Evolutionary conservation across 1,284 basidiomycete genomes (phyloP), one percentile per base, ranked within the genome.

Genomic region (Rugosomyces carneus): DNA sequence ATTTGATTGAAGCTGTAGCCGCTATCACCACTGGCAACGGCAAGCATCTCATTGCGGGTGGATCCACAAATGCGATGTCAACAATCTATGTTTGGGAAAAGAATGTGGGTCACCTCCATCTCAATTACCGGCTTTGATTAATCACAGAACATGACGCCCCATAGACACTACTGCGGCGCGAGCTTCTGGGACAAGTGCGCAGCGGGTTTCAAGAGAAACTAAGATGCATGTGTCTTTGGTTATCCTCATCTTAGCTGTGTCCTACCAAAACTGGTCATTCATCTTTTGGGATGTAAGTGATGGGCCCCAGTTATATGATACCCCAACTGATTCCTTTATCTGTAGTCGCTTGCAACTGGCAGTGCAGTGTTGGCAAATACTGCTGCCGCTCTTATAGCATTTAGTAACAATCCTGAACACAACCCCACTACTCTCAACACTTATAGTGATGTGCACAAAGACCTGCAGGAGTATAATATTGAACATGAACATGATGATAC

Each of bases 31-130:
- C 40, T 8, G 42, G 41, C 26, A 15, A 19, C 26, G 29, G 37
- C 16, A 26, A 24, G 26, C 37, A 40, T 37, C 37, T 49, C n/a
- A 45, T 49, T 24, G 48, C 39, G 21, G 37, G 43, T 24, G 42
- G 38, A 10, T 3, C 29, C 4, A 3, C 29, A 3, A 31, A 31
- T 11, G 18, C 37, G 4, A 44, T 20, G 20, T 21, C 47, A 24
- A 34, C 13, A 16, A 40, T 44, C 27, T 49, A 45, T 32, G 5
- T 49, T 26, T 49, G 48, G 47, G 29, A 44, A n/a, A 48, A 48
- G 23, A 24, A 40, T 18, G 47, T 48, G 23, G 13, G 35, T 44
- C 40, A 9, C 16, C 15, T 15, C 13, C 21, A 40, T 24, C 3
- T 23, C 5, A 27, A 27, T 26, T n/a, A n/a, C n/a, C n/a, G n/a